Evolutionary conservation across 2,329 filamentous ascomycete species (phyloP).

Genomic region (Aspergillus chevalieri): DNA sequence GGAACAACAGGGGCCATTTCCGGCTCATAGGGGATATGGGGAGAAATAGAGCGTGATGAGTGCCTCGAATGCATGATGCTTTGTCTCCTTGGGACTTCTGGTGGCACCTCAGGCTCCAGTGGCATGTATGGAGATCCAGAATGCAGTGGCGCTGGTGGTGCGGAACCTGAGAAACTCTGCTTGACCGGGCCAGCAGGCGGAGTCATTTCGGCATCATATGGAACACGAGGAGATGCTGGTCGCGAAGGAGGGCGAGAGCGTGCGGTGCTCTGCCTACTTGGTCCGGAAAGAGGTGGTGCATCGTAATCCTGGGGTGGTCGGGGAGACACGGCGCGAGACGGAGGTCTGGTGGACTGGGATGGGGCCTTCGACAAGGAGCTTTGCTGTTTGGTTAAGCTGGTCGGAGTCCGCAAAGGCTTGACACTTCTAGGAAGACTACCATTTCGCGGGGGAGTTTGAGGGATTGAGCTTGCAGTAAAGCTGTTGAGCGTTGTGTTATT

Average conservation of each 20-base stretch:
- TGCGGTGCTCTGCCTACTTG: background rate
- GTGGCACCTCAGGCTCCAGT: background rate
- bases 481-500: slow-evolving; percentile 28
- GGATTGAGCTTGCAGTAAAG: slow-evolving; percentile 27
- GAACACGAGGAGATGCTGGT: background rate
- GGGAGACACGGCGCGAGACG: slow-evolving; percentile 23
- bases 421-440: slow-evolving; percentile 25
- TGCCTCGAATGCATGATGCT: background rate
- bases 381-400: slow-evolving; percentile 34
- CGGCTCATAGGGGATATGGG: background rate
- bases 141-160: background rate
- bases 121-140: background rate
- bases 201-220: background rate
- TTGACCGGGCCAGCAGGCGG: background rate
- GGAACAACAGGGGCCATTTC: background rate
- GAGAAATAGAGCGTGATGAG: background rate
- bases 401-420: slow-evolving; percentile 32
- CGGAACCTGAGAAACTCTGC: background rate
- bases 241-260: background rate
- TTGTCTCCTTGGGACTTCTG: background rate
- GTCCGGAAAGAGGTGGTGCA: slow-evolving; percentile 5
- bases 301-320: slow-evolving; percentile 12
- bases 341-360: slow-evolving; percentile 24
- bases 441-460: slow-evolving; percentile 31
- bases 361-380: slow-evolving; percentile 28